Base-by-base conservation (phyloP, 139 green algal genomes). In the Coccomyxa sp. region DNA sequence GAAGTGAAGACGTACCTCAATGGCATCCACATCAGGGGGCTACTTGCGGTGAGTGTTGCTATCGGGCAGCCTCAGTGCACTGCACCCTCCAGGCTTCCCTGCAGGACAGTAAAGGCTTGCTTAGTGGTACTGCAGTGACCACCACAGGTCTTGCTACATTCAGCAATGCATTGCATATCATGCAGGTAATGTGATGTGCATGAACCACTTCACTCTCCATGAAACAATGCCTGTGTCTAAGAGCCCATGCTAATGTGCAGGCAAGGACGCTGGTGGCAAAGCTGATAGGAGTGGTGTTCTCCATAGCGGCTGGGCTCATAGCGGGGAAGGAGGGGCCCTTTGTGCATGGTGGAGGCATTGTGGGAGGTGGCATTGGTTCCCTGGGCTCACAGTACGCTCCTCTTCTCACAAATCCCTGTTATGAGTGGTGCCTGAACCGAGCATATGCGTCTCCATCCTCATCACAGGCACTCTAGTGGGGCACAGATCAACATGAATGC, bases 311-410 rank as follows among this genome's bases (percentile, higher is more conserved):
- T 0, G 93, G 92, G 5, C 78, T 95, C 18, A 85, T 96, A 31
- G 90, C 90, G 27, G 90, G 92, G 55, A 96, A 96, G 80, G 92
- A 97, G 78, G 93, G 93, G 8, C 93, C 93, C 22, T 96, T 96
- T 84, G 85, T 92, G 50, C 92, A 96, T 78, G 88, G 87, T 34
- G 92, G 92, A 14, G 92, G 84, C 70, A 92, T 96, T 54, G 81
- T 95, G 0, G 92, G 87, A 6, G 87, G 87, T 37, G 87, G 87
- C 73, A 68, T 88, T 22, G 85, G 78, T 6, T 82, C 77, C 75
- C 88, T 91, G 87, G 87, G 87, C 27, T 89, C 85, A 37, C 81
- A 80, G 78, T 82, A 40, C 5, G 74, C 50, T 64, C 5, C 50
- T 64, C 50, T 64, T 7, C 50, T 64, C n/a, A n/a, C n/a, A n/a